phyloP scores from a whole-genome alignment of 495 filamentous ascomycete species.

The Aspergillus avenaceus region DNA sequence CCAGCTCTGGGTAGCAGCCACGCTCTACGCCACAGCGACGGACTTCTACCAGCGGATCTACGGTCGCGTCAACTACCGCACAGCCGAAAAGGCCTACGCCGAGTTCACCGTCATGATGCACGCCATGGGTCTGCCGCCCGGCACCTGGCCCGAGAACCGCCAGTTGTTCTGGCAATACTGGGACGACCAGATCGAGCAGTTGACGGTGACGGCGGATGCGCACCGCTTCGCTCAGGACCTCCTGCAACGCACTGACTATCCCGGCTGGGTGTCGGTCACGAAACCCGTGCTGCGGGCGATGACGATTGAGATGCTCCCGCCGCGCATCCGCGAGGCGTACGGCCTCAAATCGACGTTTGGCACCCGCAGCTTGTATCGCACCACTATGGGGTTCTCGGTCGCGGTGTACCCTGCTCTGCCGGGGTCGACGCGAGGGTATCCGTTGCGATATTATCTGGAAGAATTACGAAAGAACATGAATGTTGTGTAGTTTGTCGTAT shows the following conservation, averaged over 20 bases:
- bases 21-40: conserved; percentile 38
- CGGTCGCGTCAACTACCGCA: conserved; percentile 31
- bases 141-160: conserved; percentile 30
- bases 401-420: conserved; percentile 40
- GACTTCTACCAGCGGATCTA: conserved; percentile 44
- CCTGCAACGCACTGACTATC: conserved; percentile 22
- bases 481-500: conserved; percentile 18
- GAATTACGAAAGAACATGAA: conserved; percentile 27
- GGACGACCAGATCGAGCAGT: conserved; percentile 29
- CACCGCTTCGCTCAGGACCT: conserved; percentile 31
- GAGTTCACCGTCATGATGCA: conserved; percentile 33
- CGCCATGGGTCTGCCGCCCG: conserved; percentile 24
- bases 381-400: conserved; percentile 32
- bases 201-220: conserved; percentile 31
- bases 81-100: conserved; percentile 31
- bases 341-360: conserved; percentile 30
- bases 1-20: conserved; percentile 37
- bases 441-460: conserved; percentile 29
- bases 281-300: conserved; percentile 32
- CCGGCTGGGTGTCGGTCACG: conserved; percentile 29
- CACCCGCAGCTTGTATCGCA: conserved; percentile 31
- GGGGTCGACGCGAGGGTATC: conserved; percentile 25
- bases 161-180: conserved; percentile 39
- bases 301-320: conserved; percentile 42
- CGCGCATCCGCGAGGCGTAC: conserved; percentile 32